These are phyloP conservation scores for Aspergillus proliferans DNA, from an alignment of 2,329 filamentous ascomycete species.

Conservation along the genomic window DNA sequence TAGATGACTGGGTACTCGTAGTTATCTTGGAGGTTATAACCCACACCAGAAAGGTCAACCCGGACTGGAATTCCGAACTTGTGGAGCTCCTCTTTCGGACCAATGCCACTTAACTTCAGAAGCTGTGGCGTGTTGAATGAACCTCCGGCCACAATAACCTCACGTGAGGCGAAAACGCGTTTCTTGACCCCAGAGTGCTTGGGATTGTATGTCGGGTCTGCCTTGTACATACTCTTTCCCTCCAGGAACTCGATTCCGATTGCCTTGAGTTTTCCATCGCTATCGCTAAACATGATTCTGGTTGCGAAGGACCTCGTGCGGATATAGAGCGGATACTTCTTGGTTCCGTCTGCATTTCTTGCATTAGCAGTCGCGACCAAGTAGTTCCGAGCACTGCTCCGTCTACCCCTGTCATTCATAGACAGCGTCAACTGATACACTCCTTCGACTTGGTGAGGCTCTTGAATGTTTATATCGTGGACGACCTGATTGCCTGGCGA, in stretches of 20 bases:
- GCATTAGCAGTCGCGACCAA: background rate
- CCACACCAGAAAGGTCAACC: constrained; percentile 54
- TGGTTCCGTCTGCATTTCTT: background rate
- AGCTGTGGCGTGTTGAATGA: constrained; percentile 59
- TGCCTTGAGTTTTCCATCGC: background rate
- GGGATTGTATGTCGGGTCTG: background rate
- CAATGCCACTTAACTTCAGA: constrained; percentile 57
- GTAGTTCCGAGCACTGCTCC: background rate
- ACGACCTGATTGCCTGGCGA: background rate
- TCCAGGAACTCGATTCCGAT: background rate
- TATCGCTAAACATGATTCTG: background rate
- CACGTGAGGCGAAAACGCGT: constrained; percentile 25
- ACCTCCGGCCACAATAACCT: constrained; percentile 44
- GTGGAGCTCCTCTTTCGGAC: constrained; percentile 47
- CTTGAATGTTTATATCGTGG: background rate
- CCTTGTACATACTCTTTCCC: background rate
- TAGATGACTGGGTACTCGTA: constrained; percentile 48
- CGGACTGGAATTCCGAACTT: constrained; percentile 47
- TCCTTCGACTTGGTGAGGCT: background rate
- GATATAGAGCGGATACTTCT: background rate
- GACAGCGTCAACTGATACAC: background rate
- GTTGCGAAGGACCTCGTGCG: background rate
- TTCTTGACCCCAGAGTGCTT: background rate
- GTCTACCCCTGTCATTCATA: background rate
- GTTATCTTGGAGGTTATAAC: constrained; percentile 57